phyloP scores from a whole-genome alignment of 2,329 filamentous ascomycete species.

The Boeremia lycopersici region DNA sequence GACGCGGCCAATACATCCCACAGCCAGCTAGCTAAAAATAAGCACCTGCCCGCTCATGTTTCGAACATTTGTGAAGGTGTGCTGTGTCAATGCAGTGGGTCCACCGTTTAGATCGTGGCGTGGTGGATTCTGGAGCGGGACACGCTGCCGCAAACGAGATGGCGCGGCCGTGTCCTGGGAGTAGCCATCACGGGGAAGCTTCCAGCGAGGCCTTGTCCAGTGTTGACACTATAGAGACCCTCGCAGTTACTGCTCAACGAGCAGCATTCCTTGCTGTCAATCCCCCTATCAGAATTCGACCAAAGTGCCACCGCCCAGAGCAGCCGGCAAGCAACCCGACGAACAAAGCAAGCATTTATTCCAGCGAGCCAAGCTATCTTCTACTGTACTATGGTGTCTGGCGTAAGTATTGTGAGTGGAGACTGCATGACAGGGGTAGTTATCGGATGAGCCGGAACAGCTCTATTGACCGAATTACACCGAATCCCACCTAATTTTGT shows the following conservation, averaged over 20 bases:
- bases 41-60: constrained; percentile 6
- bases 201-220: neutral
- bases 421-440: too few species aligned
- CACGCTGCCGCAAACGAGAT: constrained; percentile 5
- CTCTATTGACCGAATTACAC: too few species aligned
- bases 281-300: constrained; percentile 3
- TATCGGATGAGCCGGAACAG: too few species aligned
- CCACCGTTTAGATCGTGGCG: constrained; percentile 13
- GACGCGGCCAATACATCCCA: constrained; percentile 14
- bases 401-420: too few species aligned
- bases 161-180: neutral
- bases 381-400: too few species aligned
- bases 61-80: constrained; percentile 16
- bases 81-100: constrained; percentile 7
- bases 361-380: too few species aligned
- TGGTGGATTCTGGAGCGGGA: constrained; percentile 13
- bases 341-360: neutral
- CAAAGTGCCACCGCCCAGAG: neutral
- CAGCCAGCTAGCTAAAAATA: constrained; percentile 15
- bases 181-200: neutral
- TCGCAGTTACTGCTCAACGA: neutral
- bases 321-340: too few species aligned
- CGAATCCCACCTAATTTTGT: too few species aligned
- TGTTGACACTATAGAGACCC: neutral
- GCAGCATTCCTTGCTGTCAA: neutral